Conservation (phyloP, 208 protist species). For the Angomonas ambiguus region DNA sequence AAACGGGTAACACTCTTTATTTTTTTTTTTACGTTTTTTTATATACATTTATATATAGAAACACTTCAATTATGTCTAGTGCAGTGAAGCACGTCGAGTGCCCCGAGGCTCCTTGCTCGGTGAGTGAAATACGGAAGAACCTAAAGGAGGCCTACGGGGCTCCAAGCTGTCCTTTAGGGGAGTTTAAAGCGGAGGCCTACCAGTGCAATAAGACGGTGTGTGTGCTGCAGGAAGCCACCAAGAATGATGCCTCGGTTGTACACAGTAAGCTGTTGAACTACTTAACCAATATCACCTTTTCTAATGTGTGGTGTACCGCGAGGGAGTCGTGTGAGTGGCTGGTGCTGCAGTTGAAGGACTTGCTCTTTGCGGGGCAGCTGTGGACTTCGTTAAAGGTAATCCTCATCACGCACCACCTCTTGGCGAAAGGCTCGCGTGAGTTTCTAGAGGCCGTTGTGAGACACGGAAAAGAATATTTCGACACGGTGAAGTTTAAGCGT, state of each 20-base stretch:
- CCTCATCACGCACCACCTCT: constrained; percentile 17
- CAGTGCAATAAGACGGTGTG: constrained; percentile 41
- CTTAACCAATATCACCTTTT: constrained; percentile 15
- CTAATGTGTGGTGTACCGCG: constrained; percentile 25
- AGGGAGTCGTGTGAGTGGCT: constrained; percentile 32
- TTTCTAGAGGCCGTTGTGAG: constrained; percentile 17
- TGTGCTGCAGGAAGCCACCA: constrained; percentile 31
- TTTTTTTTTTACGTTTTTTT: no score
- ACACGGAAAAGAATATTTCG: constrained; percentile 13
- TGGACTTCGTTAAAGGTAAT: constrained; percentile 34
- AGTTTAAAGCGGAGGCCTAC: constrained; percentile 19
- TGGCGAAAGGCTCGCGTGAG: constrained; percentile 25
- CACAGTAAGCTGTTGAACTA: constrained; percentile 22
- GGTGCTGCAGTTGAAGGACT: constrained; percentile 31
- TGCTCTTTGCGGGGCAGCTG: constrained; percentile 25
- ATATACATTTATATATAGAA: not conserved
- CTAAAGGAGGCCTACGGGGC: not conserved
- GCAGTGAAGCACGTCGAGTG: no score
- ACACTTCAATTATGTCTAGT: no score
- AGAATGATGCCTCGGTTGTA: constrained; percentile 25
- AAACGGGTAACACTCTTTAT: no score
- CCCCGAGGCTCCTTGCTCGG: not conserved
- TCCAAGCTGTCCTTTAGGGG: no score
- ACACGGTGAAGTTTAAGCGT: constrained; percentile 2
- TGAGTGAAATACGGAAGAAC: not conserved